phyloP scores from a whole-genome alignment of 345 rosid species.

The Melastoma malabathricum region DNA sequence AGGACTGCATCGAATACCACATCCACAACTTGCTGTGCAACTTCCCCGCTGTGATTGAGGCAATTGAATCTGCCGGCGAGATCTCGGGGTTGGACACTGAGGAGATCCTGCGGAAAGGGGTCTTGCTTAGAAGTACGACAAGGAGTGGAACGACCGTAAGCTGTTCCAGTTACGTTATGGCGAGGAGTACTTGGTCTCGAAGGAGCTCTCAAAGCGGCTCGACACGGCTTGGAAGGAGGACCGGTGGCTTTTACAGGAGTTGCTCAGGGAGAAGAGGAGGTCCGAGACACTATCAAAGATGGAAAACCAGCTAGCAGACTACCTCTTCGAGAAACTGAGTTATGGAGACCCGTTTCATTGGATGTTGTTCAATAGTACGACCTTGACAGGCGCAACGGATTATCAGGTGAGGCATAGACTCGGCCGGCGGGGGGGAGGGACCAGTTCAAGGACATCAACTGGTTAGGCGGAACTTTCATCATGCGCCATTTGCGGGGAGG shows the following conservation, averaged over 20 bases:
- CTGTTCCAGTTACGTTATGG: conserved; percentile 67
- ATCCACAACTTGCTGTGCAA: conserved; percentile 59
- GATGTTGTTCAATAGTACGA: conserved; percentile 48
- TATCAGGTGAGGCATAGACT: conserved; percentile 58
- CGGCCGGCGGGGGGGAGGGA: conserved; percentile 44
- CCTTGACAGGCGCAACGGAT: conserved; percentile 51
- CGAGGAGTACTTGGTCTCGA: conserved; percentile 60
- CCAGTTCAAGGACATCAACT: conserved; percentile 73
- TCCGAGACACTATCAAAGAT: conserved; percentile 26
- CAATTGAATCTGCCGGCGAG: conserved; percentile 70
- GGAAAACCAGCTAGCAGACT: conserved; percentile 51
- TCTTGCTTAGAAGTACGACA: conserved; percentile 56
- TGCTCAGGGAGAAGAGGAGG: conserved; percentile 41
- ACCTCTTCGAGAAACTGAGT: conserved; percentile 45
- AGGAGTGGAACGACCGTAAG: conserved; percentile 66
- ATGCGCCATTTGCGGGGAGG: conserved; percentile 55
- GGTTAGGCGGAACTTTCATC: conserved; percentile 71
- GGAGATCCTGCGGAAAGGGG: conserved; percentile 65
- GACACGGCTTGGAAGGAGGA: conserved; percentile 72
- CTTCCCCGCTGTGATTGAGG: conserved; percentile 68
- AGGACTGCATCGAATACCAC: conserved; percentile 68
- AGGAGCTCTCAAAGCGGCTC: conserved; percentile 34
- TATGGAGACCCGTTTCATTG: conserved; percentile 24
- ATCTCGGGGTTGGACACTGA: conserved; percentile 76
- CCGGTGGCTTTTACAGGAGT: conserved; percentile 54